Evolutionary conservation across 1,284 basidiomycete genomes (phyloP), one percentile per base, ranked within the genome.

Genomic region (Takashimella koratensis): DNA sequence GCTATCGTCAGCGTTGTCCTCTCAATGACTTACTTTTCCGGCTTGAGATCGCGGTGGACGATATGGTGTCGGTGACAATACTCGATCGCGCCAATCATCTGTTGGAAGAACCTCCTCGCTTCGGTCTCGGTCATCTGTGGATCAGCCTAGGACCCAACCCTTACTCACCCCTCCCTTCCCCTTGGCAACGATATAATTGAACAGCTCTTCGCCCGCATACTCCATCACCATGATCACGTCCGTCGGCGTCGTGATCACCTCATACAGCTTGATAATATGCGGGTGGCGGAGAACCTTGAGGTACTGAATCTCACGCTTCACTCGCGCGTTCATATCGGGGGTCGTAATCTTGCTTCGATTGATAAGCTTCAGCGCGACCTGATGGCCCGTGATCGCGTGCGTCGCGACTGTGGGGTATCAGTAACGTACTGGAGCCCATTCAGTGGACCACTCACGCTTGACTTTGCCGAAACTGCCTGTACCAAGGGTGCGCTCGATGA

Each of bases 201-300:
- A 96, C 19, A 96, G 82, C 70, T 97, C 93, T 56, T 90, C 91
- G 1, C 88, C 88, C 1, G 90, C 91, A 67, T 85, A 93, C 73
- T 97, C 93, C 60, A 96, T 85, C 30, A 96, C 93, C 78, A 97
- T 95, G 75, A 96, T 93, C 66, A 96, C 95, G 71, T 96, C 90
- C 2, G 86, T 90, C 0, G 87, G 84, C 0, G 91, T 94, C 10
- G 90, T 91, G 64, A 96, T 94, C 45, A 96, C 92, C 74, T 96
- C 93, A 75, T 70, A 93, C 90, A 96, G 82, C 77, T 96, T 96
- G 81, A 96, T 89, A 74, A 97, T 95, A 73, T 97, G 92, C 1
- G 93, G 87, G 74, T 97, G 93, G 45, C 90, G 80, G 20, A 97
- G 82, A 40, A 90, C 84, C 57, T 90, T 85, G 82, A 96, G 88